Conservation (phyloP, 2,329 filamentous ascomycete genomes). For the Xylaria sp. region DNA sequence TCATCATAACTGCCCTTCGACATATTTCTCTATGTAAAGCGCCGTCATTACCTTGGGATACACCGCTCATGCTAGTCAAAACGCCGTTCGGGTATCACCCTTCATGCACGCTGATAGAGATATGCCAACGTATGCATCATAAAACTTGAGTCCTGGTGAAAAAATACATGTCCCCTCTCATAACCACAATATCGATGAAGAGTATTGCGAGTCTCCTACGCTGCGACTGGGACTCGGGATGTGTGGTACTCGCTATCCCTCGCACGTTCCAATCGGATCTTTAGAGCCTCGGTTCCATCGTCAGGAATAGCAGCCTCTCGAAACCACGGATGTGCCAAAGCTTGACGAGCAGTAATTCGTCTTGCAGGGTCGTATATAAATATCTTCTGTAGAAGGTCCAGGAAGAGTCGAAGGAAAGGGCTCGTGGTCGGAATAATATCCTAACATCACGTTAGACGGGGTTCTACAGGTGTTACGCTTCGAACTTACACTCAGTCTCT, state of each 20-base stretch:
- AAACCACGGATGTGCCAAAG: constrained; percentile 72
- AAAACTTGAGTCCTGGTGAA: constrained; percentile 29
- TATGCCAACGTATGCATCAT: constrained; percentile 36
- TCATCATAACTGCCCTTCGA: constrained; percentile 31
- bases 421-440: constrained; percentile 68
- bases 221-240: constrained; percentile 31
- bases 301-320: constrained; percentile 67
- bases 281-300: constrained; percentile 71
- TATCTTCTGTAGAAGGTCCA: constrained; percentile 69
- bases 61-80: constrained; percentile 36
- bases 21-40: constrained; percentile 38
- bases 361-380: constrained; percentile 71
- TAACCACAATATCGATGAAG: constrained; percentile 28
- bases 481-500: constrained; percentile 62
- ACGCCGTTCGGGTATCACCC: constrained; percentile 31
- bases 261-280: constrained; percentile 63
- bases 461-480: background rate
- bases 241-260: constrained; percentile 48
- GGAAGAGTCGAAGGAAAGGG: constrained; percentile 65
- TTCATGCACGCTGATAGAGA: constrained; percentile 29
- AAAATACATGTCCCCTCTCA: constrained; percentile 36
- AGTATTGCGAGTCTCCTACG: constrained; percentile 29
- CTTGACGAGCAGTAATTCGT: constrained; percentile 70
- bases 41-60: constrained; percentile 36
- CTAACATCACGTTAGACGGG: constrained; percentile 46